phyloP scores from a whole-genome alignment of 1,139 yeast genomes.

The Magnusiomyces magnusii region DNA sequence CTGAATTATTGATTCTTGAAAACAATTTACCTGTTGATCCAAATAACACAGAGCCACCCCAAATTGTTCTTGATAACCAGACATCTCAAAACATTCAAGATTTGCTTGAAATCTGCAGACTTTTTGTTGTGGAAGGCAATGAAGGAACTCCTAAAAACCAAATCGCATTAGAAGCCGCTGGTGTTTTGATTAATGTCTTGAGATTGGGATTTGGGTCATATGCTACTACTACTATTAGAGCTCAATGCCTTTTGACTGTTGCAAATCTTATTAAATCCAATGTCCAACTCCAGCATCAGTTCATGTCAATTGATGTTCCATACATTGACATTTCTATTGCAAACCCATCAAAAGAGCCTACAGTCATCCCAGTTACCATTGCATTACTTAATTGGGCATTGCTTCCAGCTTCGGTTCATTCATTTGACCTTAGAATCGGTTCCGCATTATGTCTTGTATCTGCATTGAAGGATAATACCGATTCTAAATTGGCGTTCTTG shows the following conservation, averaged over 20 bases:
- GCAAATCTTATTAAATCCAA: conserved; percentile 70
- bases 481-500: conserved; percentile 53
- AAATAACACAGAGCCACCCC: neutral
- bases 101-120: conserved; percentile 62
- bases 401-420: conserved; percentile 69
- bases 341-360: conserved; percentile 26
- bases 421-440: conserved; percentile 72
- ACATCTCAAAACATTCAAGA: conserved; percentile 57
- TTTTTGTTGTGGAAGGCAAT: conserved; percentile 69
- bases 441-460: conserved; percentile 61
- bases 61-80: conserved; percentile 47
- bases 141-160: conserved; percentile 60
- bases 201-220: conserved; percentile 56
- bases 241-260: conserved; percentile 60
- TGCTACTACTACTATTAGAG: conserved; percentile 57
- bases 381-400: conserved; percentile 81
- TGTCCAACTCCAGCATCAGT: conserved; percentile 53
- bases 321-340: conserved; percentile 79
- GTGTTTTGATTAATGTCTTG: conserved; percentile 57
- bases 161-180: conserved; percentile 49
- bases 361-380: conserved; percentile 55
- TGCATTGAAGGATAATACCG: conserved; percentile 56
- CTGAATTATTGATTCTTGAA: conserved; percentile 41
- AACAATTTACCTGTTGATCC: conserved; percentile 20
- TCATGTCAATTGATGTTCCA: conserved; percentile 84